Evolutionary conservation across 345 rosid species (phyloP).

Genomic region (Aurinia saxatilis): DNA sequence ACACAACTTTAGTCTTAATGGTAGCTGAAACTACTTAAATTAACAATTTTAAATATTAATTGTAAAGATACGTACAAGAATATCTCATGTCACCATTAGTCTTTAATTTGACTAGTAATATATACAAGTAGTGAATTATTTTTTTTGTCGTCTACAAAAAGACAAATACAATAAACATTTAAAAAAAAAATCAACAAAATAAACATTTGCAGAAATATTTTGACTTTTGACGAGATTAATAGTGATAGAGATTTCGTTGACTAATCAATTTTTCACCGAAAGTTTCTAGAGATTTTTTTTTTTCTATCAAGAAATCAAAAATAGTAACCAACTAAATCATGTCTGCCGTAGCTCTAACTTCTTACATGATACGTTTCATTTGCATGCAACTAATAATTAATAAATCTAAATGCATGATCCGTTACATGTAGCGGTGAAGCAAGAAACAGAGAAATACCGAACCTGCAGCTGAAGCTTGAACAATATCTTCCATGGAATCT

Average conservation of each 20-base stretch:
- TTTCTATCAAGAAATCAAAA: neutral
- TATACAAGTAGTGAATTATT: too few relatives aligned
- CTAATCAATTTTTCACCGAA: neutral
- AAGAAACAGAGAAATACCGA: conserved; percentile 6
- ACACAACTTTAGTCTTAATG: too few relatives aligned
- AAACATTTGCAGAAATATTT: too few relatives aligned
- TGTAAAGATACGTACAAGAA: neutral
- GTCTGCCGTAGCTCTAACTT: too few relatives aligned
- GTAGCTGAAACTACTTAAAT: too few relatives aligned
- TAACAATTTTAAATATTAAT: too few relatives aligned
- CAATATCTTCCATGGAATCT: conserved; percentile 26
- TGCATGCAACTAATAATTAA: neutral
- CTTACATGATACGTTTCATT: neutral
- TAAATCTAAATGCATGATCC: neutral
- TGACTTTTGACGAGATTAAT: neutral
- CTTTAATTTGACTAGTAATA: too few relatives aligned
- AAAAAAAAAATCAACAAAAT: too few relatives aligned
- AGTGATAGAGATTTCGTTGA: neutral
- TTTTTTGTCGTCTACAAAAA: too few relatives aligned
- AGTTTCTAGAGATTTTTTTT: neutral
- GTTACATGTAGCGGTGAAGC: neutral
- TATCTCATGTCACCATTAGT: neutral
- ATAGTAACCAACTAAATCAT: too few relatives aligned
- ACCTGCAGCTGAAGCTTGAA: conserved; percentile 35
- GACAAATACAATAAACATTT: too few relatives aligned